Evolutionary conservation across 257 asterid genomes (phyloP), one percentile per base, ranked within the genome.

Genomic region (Verbena officinalis): DNA sequence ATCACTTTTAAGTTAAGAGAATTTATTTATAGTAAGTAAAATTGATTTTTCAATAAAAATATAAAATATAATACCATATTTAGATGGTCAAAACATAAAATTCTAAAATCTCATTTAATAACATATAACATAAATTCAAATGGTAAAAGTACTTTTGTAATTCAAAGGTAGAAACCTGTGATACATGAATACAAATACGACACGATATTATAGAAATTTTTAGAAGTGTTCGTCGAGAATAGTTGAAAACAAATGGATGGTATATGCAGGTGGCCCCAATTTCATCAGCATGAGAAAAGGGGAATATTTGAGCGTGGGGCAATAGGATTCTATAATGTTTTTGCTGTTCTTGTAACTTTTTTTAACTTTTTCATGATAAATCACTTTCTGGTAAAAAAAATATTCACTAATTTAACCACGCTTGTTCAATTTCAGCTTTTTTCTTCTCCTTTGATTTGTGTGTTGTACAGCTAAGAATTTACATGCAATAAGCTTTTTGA

Each of bases 231-330:
- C n/a, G n/a, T n/a, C n/a, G n/a, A n/a, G n/a, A n/a, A n/a, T n/a
- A n/a, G n/a, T n/a, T n/a, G n/a, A 23, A 14, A 60, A 57, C 77
- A 67, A 52, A 62, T 65, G 71, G 51, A 51, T 55, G 72, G 48
- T 71, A 20, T 77, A 55, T 65, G 73, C 30, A 46, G n/a, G 74
- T 67, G 74, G 77, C 1, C 72, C 80, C 33, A 27, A 61, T 64
- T 59, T 44, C 66, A 60, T 57, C 31, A 59, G 42, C 55, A 62
- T 13, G 1, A 36, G 1, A 36, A 43, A 24, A 53, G 30, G 5
- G 56, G 48, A 44, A 9, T 23, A 15, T 67, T 53, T 51, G 46
- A 64, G 62, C 66, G 42, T 53, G 73, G 49, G 55, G 27, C 57
- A 44, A 48, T 74, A 40, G 50, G 59, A 42, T 75, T 68, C 71